A percentile compares a stretch with the other conserved stretches of the same genome.
Conservation (phyloP, 805 yeast species). For the Barnettozyma populi region DNA sequence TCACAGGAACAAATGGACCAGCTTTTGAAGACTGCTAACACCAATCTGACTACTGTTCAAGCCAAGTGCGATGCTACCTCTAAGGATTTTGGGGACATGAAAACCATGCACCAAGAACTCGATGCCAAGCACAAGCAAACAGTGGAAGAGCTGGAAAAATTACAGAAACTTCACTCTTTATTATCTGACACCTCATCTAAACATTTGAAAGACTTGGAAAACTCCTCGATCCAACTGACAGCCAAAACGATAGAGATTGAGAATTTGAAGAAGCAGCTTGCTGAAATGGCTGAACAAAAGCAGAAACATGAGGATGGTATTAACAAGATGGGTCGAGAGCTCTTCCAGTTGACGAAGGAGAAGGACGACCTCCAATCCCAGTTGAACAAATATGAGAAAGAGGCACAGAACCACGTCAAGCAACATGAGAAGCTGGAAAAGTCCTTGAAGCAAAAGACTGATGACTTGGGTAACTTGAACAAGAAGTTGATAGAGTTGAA, state of each 20-base stretch:
- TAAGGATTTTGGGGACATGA: conserved; percentile 19
- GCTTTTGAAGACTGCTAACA: conserved; percentile 16
- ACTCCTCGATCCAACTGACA: conserved; percentile 11
- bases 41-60: conserved; percentile 11
- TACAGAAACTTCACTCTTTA: conserved; percentile 30
- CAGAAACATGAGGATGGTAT: conserved; percentile 78
- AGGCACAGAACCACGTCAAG: conserved; percentile 18
- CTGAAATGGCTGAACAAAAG: conserved; percentile 33
- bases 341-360: conserved; percentile 58
- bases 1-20: conserved; percentile 27
- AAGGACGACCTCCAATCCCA: conserved; percentile 46
- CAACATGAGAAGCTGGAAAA: conserved; percentile 19
- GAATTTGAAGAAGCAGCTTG: conserved; percentile 24
- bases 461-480: conserved; percentile 12
- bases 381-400: conserved; percentile 36
- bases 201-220: conserved; percentile 29
- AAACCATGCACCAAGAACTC: conserved; percentile 18
- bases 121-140: conserved; percentile 10
- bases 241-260: conserved; percentile 21
- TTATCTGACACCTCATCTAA: conserved; percentile 28
- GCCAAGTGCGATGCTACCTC: conserved; percentile 7
- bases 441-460: conserved; percentile 15
- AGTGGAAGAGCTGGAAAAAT: conserved; percentile 13
- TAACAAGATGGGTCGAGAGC: conserved; percentile 83
- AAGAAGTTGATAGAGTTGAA: conserved; percentile 8